Percentiles rank a stretch among this genome's conserved stretches.
Conservation (phyloP, 192 early-diverging fungal genomes). For the Coemansia sp. region DNA sequence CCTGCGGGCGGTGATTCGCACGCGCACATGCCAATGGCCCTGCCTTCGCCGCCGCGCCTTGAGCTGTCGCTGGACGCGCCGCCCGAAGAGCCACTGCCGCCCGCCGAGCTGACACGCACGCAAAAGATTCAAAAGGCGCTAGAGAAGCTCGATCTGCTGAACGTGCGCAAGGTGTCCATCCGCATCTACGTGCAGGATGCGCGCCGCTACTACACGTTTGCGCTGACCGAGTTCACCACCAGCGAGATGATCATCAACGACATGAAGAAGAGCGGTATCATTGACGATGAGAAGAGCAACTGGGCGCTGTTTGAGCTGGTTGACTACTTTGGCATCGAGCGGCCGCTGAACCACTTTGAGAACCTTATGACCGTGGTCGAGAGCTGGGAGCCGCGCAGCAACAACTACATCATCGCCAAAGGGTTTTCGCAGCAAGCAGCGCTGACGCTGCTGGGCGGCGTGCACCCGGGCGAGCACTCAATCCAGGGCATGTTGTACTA, state of each 20-base stretch:
- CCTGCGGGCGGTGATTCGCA: background rate
- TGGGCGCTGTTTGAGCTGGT: constrained; percentile 94
- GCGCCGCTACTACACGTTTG: constrained; percentile 69
- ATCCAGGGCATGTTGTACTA: constrained; percentile 68
- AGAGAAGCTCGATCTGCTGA: constrained; percentile 37
- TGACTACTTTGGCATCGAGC: constrained; percentile 80
- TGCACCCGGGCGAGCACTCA: constrained; percentile 40
- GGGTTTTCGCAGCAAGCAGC: constrained; percentile 50
- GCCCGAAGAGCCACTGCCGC: constrained; percentile 5
- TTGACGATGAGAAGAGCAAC: constrained; percentile 42
- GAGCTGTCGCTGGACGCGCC: constrained; percentile 1
- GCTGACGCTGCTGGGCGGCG: constrained; percentile 21
- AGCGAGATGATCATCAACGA: constrained; percentile 69
- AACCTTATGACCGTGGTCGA: constrained; percentile 74
- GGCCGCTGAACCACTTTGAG: constrained; percentile 90
- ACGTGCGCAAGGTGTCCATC: constrained; percentile 56
- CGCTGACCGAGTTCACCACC: constrained; percentile 69
- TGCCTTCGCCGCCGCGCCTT: background rate
- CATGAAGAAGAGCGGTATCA: constrained; percentile 59
- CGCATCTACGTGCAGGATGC: constrained; percentile 88
- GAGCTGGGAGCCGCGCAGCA: constrained; percentile 74
- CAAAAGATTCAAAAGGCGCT: constrained; percentile 48
- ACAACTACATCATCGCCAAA: constrained; percentile 76
- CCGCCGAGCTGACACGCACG: constrained; percentile 36
- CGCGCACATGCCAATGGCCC: background rate